Evolutionary conservation across 805 yeast genomes (phyloP), one percentile per base, ranked within the genome.

Genomic region (Wickerhamomyces bisporus): DNA sequence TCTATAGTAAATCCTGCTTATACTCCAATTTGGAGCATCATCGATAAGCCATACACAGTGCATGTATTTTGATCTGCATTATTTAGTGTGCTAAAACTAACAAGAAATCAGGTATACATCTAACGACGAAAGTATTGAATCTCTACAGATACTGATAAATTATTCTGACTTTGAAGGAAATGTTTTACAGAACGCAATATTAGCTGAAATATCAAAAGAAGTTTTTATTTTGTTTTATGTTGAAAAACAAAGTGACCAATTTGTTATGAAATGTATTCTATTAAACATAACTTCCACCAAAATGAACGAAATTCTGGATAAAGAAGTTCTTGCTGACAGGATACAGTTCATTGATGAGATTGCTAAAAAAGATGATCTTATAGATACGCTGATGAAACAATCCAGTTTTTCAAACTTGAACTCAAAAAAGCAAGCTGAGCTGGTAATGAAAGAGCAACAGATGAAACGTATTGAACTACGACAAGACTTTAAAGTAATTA

Each of bases 41-140:
- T 53, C 5, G 58, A 53, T 23, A 52, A 53, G 32, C 54, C 58
- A 7, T 53, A 54, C 27, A 41, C 43, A 20, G 51, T 54, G 55
- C 52, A 24, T 43, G 54, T 50, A 17, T 23, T 3, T 8, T 30
- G 6, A 26, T 17, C 20, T 13, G 24, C 24, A 21, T 7, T 21
- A 10, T 7, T 10, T 21, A 21, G 10, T 7, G 6, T 24, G 4
- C 15, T 5, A 11, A 14, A 26, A 38, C 42, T 35, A 26, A 38
- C 37, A 14, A 4, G 13, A n/a, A 3, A 9, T 14, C 26, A 52
- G 57, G 2, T 49, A 50, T 26, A 44, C 57, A 2, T 16, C 46
- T 3, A 43, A 53, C 19, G 35, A 26, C 9, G 18, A 36, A 2
- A 45, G 50, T 1, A 27, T 39, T 8, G 20, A 25, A 6, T 16